phyloP scores from a whole-genome alignment of 2,329 filamentous ascomycete genomes.

The Coniochaeta pulveracea region DNA sequence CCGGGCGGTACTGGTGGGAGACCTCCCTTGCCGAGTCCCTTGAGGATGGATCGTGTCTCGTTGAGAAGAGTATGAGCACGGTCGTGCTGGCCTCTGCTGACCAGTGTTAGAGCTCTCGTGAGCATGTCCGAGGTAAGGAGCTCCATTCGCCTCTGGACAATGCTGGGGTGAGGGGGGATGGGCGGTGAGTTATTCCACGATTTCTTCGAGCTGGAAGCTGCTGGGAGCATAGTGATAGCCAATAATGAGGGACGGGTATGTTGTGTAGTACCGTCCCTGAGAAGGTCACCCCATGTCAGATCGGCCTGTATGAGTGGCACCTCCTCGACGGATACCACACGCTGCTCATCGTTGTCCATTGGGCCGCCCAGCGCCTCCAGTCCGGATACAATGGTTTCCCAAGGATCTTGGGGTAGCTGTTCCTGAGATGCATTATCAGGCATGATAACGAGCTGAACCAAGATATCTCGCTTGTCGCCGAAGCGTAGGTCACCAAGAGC shows the following conservation, averaged over 20 bases:
- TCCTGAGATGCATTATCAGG: constrained; percentile 78
- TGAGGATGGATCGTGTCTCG: constrained; percentile 90
- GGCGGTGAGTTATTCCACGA: constrained; percentile 59
- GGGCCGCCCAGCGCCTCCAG: constrained; percentile 86
- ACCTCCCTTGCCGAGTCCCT: constrained; percentile 89
- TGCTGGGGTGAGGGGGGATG: constrained; percentile 88
- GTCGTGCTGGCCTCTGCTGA: constrained; percentile 85
- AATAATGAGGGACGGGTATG: constrained; percentile 84
- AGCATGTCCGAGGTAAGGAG: constrained; percentile 97
- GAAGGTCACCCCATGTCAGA: constrained; percentile 83
- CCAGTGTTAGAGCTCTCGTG: constrained; percentile 79
- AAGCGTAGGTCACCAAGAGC: constrained; percentile 86
- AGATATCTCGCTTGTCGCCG: constrained; percentile 85
- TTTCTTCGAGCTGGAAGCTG: constrained; percentile 47
- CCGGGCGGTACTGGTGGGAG: constrained; percentile 75
- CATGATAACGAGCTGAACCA: constrained; percentile 86
- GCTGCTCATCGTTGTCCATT: constrained; percentile 74
- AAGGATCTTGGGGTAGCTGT: constrained; percentile 80
- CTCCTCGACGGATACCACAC: constrained; percentile 80
- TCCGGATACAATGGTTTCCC: constrained; percentile 95
- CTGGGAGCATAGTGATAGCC: constrained; percentile 89
- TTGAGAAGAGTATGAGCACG: constrained; percentile 83
- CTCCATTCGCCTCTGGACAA: constrained; percentile 96
- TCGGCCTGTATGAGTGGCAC: constrained; percentile 92
- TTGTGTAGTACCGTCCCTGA: constrained; percentile 75